Base-by-base conservation (phyloP, 2,329 filamentous ascomycete species). In the Fusarium zealandicum region DNA sequence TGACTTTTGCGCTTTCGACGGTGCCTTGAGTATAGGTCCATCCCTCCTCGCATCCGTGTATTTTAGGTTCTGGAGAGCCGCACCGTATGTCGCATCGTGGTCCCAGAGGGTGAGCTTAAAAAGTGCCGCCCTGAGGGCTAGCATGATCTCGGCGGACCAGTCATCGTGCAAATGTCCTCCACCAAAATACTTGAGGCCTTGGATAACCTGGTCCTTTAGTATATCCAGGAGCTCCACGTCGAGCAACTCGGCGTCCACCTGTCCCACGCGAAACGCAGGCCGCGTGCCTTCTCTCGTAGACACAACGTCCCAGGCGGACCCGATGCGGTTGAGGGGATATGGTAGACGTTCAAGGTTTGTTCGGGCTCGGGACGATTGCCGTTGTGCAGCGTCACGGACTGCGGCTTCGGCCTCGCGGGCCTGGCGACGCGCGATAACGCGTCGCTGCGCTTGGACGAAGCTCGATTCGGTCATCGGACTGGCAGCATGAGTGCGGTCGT, bases 71-170 rank as follows among this genome's bases (percentile, higher is more conserved):
- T 99, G 95, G 42, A 99, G 79, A 30, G 91, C 88, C 10, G 95
- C 95, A 55, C 95, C 95, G 73, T 99, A 98, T 5, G 90, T 96
- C 32, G 95, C 91, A 72, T 96, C 88, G 73, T 97, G 91, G 73
- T 98, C 93, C 95, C 95, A 99, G 53, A 99, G 88, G 13, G 90
- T 92, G 58, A 99, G 83, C 75, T 99, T 99, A 80, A 97, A 99
- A 7, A 99, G 79, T 3, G 92, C 79, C 2, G 89, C 85, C 39
- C 93, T 83, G 50, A 99, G 80, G 1, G 80, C 83, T 22, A 97
- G 81, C 58, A 89, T 81, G 47, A 98, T 93, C 76, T 98, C 95
- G 45, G 90, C 82, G 12, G 87, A 87, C 87, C 91, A 97, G 68
- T 96, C 90, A 72, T 96, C 92, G 53, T 89, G 85, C 37, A 96